phyloP scores from a whole-genome alignment of 345 rosid genomes.

The Garcia nutans region DNA sequence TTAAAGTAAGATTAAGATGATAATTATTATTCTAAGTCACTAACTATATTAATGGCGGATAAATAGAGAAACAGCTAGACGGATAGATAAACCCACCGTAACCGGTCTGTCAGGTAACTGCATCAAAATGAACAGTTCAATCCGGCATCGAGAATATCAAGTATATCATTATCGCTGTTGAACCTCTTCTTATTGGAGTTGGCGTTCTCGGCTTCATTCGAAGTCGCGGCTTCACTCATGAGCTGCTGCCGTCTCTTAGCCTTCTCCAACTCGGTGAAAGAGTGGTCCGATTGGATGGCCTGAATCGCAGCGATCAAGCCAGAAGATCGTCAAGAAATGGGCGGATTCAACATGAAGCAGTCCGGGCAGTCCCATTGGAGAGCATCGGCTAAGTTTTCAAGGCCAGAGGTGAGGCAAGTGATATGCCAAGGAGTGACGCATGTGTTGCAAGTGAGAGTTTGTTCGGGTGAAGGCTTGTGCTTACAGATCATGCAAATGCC shows the following conservation, averaged over 20 bases:
- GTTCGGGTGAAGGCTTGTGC: conserved; percentile 37
- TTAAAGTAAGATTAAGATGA: not conserved
- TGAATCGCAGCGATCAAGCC: conserved; percentile 41
- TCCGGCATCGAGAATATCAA: conserved; percentile 35
- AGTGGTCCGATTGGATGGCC: conserved; percentile 47
- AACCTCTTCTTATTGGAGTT: not conserved
- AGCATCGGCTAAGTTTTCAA: conserved; percentile 42
- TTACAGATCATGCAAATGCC: conserved; percentile 73
- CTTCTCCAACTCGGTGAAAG: conserved; percentile 53
- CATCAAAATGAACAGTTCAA: conserved; percentile 62
- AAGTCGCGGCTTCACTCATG: conserved; percentile 35
- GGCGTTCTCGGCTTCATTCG: not conserved
- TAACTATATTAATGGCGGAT: too few relatives aligned
- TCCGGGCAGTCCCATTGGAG: conserved; percentile 74
- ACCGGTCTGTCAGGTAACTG: conserved; percentile 70
- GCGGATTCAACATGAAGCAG: conserved; percentile 32
- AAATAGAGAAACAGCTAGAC: not conserved
- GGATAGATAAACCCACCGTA: conserved; percentile 40
- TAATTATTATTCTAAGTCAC: too few relatives aligned
- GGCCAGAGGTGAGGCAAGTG: conserved; percentile 46
- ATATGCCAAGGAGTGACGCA: conserved; percentile 78
- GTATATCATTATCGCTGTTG: conserved; percentile 18
- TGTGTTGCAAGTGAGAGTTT: conserved; percentile 49
- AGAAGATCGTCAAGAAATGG: not conserved
- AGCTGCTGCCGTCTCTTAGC: conserved; percentile 56